Evolutionary conservation across 108 stramenopile species (phyloP), one percentile per base, ranked within the genome.

Genomic region (Skeletonema potamos): DNA sequence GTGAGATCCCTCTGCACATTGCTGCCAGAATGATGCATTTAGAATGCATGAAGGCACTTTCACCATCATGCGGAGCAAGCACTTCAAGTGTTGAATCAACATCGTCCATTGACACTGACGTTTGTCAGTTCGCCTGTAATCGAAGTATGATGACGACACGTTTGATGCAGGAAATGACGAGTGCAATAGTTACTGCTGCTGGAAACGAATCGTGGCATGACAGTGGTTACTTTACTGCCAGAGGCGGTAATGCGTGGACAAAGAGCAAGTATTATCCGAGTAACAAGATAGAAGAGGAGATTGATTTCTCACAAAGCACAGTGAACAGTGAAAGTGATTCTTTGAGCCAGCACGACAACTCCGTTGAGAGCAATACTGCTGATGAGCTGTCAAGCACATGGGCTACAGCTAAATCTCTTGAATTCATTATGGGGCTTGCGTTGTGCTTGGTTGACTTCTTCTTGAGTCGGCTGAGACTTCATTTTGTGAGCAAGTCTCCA

Each of bases 151-250:
- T 18, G 46, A 27, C 20, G 12, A 54, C 54, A 26, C 7, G n/a
- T n/a, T n/a, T n/a, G n/a, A 37, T 37, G 15, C 15, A 24, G 22
- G 56, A 33, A 12, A 68, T 24, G 24, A 26, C n/a, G 6, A n/a
- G 8, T 6, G 27, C 15, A 8, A 10, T 30, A 29, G 3, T n/a
- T 15, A 6, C 17, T 18, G 15, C 18, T 67, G 22, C n/a, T 22
- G 29, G 28, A 27, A 67, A 33, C 12, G 36, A 68, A 7, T 33
- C 26, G 20, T 33, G 20, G 13, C 11, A 73, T 54, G 72, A 73
- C 26, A 73, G 72, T 33, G 63, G 72, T 6, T 73, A 64, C 44
- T 64, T 73, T 10, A 62, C 72, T 6, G 64, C 64, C 0, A 74
- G 48, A 33, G 64, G 70, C 4, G n/a, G 56, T 20, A 64, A 48